Evolutionary conservation across 306 rosid genomes (phyloP).

Genomic region (Arachis hypogaea): DNA sequence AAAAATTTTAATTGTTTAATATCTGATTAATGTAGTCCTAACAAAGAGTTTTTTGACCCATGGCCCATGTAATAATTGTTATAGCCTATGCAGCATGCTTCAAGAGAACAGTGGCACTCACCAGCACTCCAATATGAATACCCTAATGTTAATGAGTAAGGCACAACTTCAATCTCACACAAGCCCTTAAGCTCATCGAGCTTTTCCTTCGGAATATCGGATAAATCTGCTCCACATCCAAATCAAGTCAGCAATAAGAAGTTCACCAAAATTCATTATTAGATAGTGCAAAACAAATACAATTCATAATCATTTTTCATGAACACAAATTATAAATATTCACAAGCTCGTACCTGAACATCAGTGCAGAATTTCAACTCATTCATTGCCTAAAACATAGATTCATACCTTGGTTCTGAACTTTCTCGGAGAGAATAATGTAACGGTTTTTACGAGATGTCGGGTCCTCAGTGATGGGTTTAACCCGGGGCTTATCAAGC

Average conservation of each 20-base stretch:
- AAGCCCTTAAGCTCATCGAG: slow-evolving; percentile 65
- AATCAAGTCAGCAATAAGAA: slow-evolving; percentile 31
- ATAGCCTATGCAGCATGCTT: slow-evolving; percentile 3
- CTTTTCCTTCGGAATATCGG: slow-evolving; percentile 67
- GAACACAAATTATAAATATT: background rate
- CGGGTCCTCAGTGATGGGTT: slow-evolving; percentile 84
- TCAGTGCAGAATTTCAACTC: background rate
- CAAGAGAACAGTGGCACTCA: slow-evolving; percentile 41
- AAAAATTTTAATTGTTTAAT: slow-evolving; percentile 1
- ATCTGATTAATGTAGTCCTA: background rate
- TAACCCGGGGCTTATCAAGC: slow-evolving; percentile 83
- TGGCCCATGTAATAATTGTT: background rate
- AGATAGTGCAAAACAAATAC: no score
- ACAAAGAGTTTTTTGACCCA: background rate
- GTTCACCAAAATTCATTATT: background rate
- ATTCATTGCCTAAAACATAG: background rate
- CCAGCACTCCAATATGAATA: slow-evolving; percentile 96
- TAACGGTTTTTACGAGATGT: slow-evolving; percentile 66
- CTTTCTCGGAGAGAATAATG: slow-evolving; percentile 68
- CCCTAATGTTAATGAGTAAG: slow-evolving; percentile 77
- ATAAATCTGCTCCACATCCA: slow-evolving; percentile 58
- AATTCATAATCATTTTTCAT: background rate
- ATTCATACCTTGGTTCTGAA: slow-evolving; percentile 61
- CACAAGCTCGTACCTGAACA: background rate
- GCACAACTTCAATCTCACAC: slow-evolving; percentile 79